A percentile compares a stretch with the other conserved stretches of the same genome.
Evolutionary conservation across 2,329 filamentous ascomycete genomes (phyloP).

Genomic region (Didymella sp.): DNA sequence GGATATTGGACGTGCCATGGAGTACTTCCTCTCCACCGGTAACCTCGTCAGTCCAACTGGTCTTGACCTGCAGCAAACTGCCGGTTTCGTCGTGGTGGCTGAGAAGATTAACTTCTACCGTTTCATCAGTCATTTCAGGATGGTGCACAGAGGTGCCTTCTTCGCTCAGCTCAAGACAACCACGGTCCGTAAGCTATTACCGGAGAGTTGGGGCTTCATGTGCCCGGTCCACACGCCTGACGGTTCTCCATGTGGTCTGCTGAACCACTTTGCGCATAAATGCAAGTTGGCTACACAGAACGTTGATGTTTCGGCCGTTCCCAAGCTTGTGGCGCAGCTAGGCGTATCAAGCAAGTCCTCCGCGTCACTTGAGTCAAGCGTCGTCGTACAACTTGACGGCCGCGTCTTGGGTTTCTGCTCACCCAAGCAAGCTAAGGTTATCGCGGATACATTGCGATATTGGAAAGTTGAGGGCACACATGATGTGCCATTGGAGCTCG

Average conservation of each 20-base stretch:
- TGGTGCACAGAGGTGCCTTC: conserved; percentile 98
- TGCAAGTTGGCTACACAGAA: conserved; percentile 83
- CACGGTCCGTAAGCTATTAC: conserved; percentile 90
- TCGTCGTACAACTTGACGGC: conserved; percentile 90
- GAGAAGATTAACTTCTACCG: conserved; percentile 99
- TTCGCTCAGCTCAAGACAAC: conserved; percentile 98
- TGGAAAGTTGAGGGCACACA: conserved; percentile 94
- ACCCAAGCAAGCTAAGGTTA: conserved; percentile 78
- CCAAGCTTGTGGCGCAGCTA: conserved; percentile 76
- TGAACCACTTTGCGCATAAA: conserved; percentile 96
- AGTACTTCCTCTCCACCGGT: conserved; percentile 96
- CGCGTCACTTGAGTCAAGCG: conserved; percentile 80
- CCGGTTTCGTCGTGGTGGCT: conserved; percentile 94
- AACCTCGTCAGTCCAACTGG: conserved; percentile 91
- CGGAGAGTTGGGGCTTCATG: conserved; percentile 97
- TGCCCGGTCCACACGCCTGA: conserved; percentile 98
- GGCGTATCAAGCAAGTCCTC: conserved; percentile 79
- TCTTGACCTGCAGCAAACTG: conserved; percentile 90
- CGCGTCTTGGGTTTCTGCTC: conserved; percentile 89
- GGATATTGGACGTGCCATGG: conserved; percentile 83
- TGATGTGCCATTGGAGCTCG: conserved; percentile 79
- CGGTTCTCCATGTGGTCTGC: conserved; percentile 89
- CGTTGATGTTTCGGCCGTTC: conserved; percentile 76
- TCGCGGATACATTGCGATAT: conserved; percentile 85
- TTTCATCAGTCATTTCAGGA: conserved; percentile 98